phyloP scores from a whole-genome alignment of 1,284 basidiomycete genomes.

The Marasmius fiardii region DNA sequence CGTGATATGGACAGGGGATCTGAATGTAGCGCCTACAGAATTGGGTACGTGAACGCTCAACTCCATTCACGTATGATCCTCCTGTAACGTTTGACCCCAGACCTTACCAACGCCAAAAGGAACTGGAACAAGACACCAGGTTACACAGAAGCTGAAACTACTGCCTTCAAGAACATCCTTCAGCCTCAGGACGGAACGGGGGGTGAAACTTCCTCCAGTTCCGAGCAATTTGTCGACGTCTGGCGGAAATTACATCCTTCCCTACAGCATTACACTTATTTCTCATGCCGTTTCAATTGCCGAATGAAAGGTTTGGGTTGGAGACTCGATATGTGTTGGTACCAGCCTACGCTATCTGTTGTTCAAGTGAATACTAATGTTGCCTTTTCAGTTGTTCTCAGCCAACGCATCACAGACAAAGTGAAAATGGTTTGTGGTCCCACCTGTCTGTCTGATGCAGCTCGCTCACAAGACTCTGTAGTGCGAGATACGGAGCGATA shows the following conservation, averaged over 20 bases:
- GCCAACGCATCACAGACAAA: slow-evolving; percentile 58
- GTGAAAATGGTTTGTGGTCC: slow-evolving; percentile 50
- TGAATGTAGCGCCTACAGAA: slow-evolving; percentile 82
- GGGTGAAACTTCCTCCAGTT: slow-evolving; percentile 18
- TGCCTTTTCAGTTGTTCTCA: slow-evolving; percentile 56
- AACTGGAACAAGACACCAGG: slow-evolving; percentile 84
- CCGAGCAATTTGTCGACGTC: slow-evolving; percentile 67
- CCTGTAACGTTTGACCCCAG: slow-evolving; percentile 28
- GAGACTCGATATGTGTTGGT: slow-evolving; percentile 83
- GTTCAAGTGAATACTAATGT: background rate
- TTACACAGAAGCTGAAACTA: slow-evolving; percentile 78
- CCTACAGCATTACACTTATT: slow-evolving; percentile 76
- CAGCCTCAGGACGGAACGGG: slow-evolving; percentile 30
- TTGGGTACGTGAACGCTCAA: slow-evolving; percentile 39
- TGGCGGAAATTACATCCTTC: slow-evolving; percentile 80
- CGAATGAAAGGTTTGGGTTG: slow-evolving; percentile 81
- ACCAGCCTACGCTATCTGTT: background rate
- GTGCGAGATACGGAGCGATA: slow-evolving; percentile 81
- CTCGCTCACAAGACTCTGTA: slow-evolving; percentile 16
- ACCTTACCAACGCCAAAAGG: slow-evolving; percentile 59
- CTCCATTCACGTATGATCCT: background rate
- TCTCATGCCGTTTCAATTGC: slow-evolving; percentile 82
- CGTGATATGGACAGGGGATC: slow-evolving; percentile 87
- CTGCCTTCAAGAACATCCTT: slow-evolving; percentile 64
- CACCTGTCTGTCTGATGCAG: background rate